phyloP scores from a whole-genome alignment of 2,329 filamentous ascomycete species.

The Beauveria bassiana region DNA sequence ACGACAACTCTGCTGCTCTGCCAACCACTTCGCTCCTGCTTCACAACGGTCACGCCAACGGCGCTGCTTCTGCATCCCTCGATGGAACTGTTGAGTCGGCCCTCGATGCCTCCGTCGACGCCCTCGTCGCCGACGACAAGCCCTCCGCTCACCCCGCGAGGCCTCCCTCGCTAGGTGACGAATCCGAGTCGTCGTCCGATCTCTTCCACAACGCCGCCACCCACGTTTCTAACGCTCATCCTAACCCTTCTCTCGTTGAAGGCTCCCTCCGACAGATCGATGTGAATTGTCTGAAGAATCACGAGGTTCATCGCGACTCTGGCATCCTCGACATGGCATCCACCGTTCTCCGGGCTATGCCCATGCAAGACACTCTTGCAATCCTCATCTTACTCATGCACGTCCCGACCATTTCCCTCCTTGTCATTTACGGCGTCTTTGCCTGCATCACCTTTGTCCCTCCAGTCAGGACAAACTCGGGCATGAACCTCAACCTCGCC shows the following conservation, averaged over 20 bases:
- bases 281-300: slow-evolving; percentile 60
- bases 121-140: slow-evolving; percentile 2
- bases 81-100: background rate
- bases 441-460: slow-evolving; percentile 89
- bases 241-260: slow-evolving; percentile 30
- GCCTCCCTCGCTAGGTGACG: slow-evolving; percentile 5
- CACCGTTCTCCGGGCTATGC: slow-evolving; percentile 83
- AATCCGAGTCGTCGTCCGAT: slow-evolving; percentile 25
- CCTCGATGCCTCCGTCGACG: background rate
- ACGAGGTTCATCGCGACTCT: slow-evolving; percentile 60
- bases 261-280: slow-evolving; percentile 58
- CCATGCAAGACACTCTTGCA: slow-evolving; percentile 88
- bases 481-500: slow-evolving; percentile 73
- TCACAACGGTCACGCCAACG: slow-evolving; percentile 10
- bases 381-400: slow-evolving; percentile 95
- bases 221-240: slow-evolving; percentile 20
- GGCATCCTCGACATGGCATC: slow-evolving; percentile 70
- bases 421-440: slow-evolving; percentile 85
- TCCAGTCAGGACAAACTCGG: slow-evolving; percentile 68
- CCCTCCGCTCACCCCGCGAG: background rate
- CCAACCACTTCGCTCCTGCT: slow-evolving; percentile 18
- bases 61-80: background rate
- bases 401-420: slow-evolving; percentile 79
- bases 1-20: slow-evolving; percentile 21
- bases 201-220: slow-evolving; percentile 25